phyloP scores from a whole-genome alignment of 805 yeast genomes.

The Kuraishia cidri region DNA sequence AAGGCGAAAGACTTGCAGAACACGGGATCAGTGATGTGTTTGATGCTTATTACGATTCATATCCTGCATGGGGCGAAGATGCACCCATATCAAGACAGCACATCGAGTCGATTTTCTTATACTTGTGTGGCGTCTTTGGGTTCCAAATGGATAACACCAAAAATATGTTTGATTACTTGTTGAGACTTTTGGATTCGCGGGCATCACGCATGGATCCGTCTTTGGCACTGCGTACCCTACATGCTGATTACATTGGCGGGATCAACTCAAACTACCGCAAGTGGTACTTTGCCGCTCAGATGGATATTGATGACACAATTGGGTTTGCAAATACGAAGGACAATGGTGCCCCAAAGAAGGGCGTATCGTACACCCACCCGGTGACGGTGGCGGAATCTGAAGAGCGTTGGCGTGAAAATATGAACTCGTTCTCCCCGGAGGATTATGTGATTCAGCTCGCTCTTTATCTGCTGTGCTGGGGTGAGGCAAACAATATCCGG shows the following conservation, averaged over 20 bases:
- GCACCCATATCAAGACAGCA: slow-evolving; percentile 42
- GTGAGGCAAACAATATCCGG: slow-evolving; percentile 80
- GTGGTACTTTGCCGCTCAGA: slow-evolving; percentile 71
- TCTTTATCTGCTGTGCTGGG: slow-evolving; percentile 74
- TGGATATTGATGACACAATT: slow-evolving; percentile 48
- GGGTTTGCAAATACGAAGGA: slow-evolving; percentile 22
- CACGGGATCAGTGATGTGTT: slow-evolving; percentile 30
- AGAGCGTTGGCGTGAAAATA: slow-evolving; percentile 38
- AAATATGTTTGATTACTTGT: slow-evolving; percentile 59
- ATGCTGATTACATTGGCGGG: slow-evolving; percentile 74
- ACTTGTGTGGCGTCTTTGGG: slow-evolving; percentile 48
- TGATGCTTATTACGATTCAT: slow-evolving; percentile 37
- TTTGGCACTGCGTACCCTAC: slow-evolving; percentile 49
- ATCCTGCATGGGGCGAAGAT: slow-evolving; percentile 41
- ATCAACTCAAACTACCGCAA: slow-evolving; percentile 56
- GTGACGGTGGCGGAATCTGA: slow-evolving; percentile 31
- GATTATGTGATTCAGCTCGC: slow-evolving; percentile 59
- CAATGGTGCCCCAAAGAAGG: slow-evolving; percentile 15
- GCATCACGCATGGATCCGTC: slow-evolving; percentile 54
- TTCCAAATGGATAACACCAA: slow-evolving; percentile 59
- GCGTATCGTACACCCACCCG: slow-evolving; percentile 2
- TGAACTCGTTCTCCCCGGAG: slow-evolving; percentile 38
- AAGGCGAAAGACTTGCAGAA: slow-evolving; percentile 21
- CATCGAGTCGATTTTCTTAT: slow-evolving; percentile 47
- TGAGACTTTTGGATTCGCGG: slow-evolving; percentile 58